Conservation (phyloP, 2,329 filamentous ascomycete species). For the Lachnum nothofagi region DNA sequence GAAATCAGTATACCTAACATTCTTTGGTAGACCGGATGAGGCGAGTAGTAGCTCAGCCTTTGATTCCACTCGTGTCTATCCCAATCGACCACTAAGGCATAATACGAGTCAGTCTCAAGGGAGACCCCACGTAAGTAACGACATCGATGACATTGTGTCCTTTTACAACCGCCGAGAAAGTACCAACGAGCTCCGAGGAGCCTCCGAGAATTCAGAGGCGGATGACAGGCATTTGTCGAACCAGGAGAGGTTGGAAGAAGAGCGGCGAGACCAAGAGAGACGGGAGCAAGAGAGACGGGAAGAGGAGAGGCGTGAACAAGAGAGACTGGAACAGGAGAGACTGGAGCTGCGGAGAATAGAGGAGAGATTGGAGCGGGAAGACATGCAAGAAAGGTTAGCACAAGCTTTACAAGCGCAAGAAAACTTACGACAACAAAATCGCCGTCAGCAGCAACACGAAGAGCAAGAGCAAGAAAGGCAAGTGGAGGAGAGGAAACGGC, state of each 20-base stretch:
- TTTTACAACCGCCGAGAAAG: too few species aligned
- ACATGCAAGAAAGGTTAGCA: slow-evolving; percentile 1
- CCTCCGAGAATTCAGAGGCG: too few species aligned
- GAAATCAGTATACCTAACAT: slow-evolving; percentile 25
- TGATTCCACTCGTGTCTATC: too few species aligned
- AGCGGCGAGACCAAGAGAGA: slow-evolving; percentile 3
- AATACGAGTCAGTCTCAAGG: too few species aligned
- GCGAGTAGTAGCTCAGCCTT: too few species aligned
- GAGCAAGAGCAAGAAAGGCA: neutral
- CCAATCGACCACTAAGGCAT: too few species aligned
- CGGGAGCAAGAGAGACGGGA: slow-evolving; percentile 6
- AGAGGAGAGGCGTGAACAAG: slow-evolving; percentile 3
- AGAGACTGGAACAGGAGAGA: slow-evolving; percentile 5
- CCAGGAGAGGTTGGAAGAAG: slow-evolving; percentile 32
- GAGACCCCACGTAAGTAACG: too few species aligned
- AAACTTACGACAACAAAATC: slow-evolving; percentile 1
- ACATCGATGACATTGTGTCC: too few species aligned
- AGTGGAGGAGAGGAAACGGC: slow-evolving; percentile 1
- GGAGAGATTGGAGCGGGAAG: neutral
- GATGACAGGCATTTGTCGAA: too few species aligned
- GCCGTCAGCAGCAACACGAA: neutral
- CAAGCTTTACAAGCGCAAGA: slow-evolving; percentile 2
- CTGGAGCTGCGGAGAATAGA: too few species aligned
- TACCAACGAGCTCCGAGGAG: too few species aligned
- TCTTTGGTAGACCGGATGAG: slow-evolving; percentile 20